Percentiles rank a stretch among this genome's conserved stretches.
Evolutionary conservation across 352 stramenopile species (phyloP).

Genomic region (Pythium diclinum): DNA sequence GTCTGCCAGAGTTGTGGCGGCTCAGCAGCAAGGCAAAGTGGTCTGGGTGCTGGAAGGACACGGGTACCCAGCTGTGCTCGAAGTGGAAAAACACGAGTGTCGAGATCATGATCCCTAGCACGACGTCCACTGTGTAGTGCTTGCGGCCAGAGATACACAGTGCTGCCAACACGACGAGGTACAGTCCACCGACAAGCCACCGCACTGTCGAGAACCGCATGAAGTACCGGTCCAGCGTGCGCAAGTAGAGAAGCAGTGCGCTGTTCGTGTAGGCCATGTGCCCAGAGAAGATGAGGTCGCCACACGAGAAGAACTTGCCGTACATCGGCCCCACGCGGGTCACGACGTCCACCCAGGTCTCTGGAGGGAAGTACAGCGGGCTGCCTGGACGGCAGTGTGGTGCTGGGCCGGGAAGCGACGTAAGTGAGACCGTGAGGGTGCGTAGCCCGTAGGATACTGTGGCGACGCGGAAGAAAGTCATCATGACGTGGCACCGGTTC

Average conservation of each 20-base stretch:
- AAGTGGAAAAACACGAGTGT: slow-evolving; percentile 46
- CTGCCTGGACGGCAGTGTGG: slow-evolving; percentile 34
- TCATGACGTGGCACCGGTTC: slow-evolving; percentile 33
- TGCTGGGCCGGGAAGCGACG: slow-evolving; percentile 41
- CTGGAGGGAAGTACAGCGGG: slow-evolving; percentile 32
- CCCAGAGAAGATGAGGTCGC: slow-evolving; percentile 48
- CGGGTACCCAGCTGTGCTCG: slow-evolving; percentile 31
- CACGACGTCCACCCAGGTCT: slow-evolving; percentile 43
- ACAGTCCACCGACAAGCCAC: slow-evolving; percentile 29
- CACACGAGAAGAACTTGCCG: slow-evolving; percentile 41
- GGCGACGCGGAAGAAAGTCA: slow-evolving; percentile 40
- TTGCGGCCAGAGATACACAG: slow-evolving; percentile 39
- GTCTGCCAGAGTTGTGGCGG: neutral
- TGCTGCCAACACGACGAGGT: slow-evolving; percentile 30
- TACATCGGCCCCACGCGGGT: slow-evolving; percentile 39
- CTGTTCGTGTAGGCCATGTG: slow-evolving; percentile 47
- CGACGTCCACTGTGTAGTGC: slow-evolving; percentile 45
- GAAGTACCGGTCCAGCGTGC: slow-evolving; percentile 35
- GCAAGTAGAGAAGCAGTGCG: slow-evolving; percentile 42
- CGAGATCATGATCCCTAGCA: slow-evolving; percentile 37
- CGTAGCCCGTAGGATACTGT: slow-evolving; percentile 43
- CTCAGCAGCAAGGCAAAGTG: neutral
- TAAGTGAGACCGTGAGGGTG: slow-evolving; percentile 38
- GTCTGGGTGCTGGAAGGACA: neutral
- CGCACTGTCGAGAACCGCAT: slow-evolving; percentile 22